Percentiles rank a stretch among this genome's conserved stretches.
Evolutionary conservation across 352 stramenopile species (phyloP).

Genomic region (Phytophthora hybrid): DNA sequence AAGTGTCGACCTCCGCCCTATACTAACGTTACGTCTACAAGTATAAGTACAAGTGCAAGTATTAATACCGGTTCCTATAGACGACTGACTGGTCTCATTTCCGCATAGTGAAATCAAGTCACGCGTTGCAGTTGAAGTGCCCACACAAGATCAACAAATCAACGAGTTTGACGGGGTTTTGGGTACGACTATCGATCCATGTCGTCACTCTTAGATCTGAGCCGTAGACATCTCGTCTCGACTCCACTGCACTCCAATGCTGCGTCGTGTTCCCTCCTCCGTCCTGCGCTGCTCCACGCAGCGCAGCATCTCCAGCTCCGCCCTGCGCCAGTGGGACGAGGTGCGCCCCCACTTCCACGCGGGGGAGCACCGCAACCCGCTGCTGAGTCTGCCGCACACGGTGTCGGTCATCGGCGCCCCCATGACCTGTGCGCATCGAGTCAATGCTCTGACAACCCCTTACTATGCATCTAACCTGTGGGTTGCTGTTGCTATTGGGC

Average conservation of each 20-base stretch:
- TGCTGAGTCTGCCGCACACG: conserved; percentile 68
- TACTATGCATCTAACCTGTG: not conserved
- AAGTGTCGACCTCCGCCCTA: not conserved
- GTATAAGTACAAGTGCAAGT: no score
- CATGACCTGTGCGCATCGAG: conserved; percentile 75
- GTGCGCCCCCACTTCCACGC: conserved; percentile 74
- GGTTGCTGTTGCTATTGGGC: not conserved
- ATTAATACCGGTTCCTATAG: no score
- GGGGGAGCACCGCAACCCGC: conserved; percentile 57
- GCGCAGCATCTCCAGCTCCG: conserved; percentile 65
- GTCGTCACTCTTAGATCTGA: conserved; percentile 23
- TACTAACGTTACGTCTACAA: no score
- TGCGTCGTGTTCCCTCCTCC: conserved; percentile 22
- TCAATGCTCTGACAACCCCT: not conserved
- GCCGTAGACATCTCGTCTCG: not conserved
- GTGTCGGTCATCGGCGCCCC: conserved; percentile 87
- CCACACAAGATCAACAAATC: conserved; percentile 24
- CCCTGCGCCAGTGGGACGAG: conserved; percentile 60
- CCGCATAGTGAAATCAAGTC: conserved; percentile 25
- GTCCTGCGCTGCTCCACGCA: conserved; percentile 28
- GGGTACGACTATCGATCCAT: conserved; percentile 15
- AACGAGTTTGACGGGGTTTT: conserved; percentile 29
- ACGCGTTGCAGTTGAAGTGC: conserved; percentile 6
- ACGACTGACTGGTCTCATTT: not conserved
- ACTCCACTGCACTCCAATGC: conserved; percentile 9